Conservation (phyloP, 371 early-diverging fungal genomes). For the Apophysomyces trapeziformis region DNA sequence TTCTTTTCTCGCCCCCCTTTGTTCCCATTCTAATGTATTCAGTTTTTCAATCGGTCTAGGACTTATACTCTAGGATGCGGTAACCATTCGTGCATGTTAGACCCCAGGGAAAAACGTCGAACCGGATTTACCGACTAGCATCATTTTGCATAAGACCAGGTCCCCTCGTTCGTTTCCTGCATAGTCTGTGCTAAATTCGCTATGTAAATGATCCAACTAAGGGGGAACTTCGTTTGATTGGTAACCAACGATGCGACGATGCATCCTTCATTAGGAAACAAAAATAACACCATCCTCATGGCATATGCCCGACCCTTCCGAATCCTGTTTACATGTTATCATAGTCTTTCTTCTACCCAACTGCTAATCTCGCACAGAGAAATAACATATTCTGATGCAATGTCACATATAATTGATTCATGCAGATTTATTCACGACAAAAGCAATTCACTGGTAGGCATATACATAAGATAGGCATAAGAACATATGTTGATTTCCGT, state of each 20-base stretch:
- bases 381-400: not conserved
- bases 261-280: not conserved
- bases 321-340: no score
- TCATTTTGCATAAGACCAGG: slow-evolving; percentile 3
- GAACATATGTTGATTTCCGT: no score
- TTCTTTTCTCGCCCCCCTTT: no score
- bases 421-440: not conserved
- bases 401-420: not conserved
- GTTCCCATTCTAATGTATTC: not conserved
- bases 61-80: slow-evolving; percentile 1
- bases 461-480: no score
- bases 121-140: not conserved
- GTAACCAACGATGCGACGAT: not conserved
- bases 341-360: no score
- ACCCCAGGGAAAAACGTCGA: not conserved
- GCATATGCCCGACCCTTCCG: no score
- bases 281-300: not conserved
- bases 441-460: no score
- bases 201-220: not conserved
- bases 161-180: not conserved
- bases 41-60: slow-evolving; percentile 4
- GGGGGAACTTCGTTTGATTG: not conserved
- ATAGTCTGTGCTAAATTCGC: not conserved
- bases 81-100: slow-evolving; percentile 3
- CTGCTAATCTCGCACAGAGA: no score